Conservation (phyloP, 305 asterid genomes). For the Ilex paraguariensis region DNA sequence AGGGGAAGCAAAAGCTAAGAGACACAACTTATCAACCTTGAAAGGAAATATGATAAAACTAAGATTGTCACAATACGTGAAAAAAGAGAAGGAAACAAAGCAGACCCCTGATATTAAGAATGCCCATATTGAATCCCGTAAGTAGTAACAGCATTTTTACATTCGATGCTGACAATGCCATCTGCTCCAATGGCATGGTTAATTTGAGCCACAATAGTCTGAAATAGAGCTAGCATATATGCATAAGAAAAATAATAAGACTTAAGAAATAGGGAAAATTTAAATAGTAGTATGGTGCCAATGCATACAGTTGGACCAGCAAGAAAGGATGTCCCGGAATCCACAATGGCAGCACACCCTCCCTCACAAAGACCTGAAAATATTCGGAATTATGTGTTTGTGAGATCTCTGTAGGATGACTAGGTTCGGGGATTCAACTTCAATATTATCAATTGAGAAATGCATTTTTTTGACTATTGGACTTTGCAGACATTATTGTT, state of each 20-base stretch:
- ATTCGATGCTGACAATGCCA: conserved; percentile 17
- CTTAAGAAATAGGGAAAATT: background rate
- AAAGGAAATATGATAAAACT: too few relatives aligned
- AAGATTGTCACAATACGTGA: background rate
- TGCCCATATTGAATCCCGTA: conserved; percentile 21
- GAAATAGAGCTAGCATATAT: conserved; percentile 4
- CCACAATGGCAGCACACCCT: conserved; percentile 35
- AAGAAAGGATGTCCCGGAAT: conserved; percentile 26
- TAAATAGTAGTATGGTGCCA: background rate
- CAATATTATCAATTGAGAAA: background rate
- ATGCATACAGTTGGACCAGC: conserved; percentile 36
- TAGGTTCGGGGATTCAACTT: background rate
- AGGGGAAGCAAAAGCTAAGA: conserved; percentile 1
- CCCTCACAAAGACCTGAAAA: conserved; percentile 22
- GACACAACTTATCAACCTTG: background rate
- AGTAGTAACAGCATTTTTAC: conserved; percentile 10
- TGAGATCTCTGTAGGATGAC: background rate
- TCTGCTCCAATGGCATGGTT: conserved; percentile 24
- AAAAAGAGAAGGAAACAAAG: background rate
- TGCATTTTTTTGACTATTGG: too few relatives aligned
- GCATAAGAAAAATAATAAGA: background rate
- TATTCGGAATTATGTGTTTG: background rate
- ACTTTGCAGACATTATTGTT: background rate
- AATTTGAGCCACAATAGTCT: conserved; percentile 19
- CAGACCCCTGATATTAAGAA: conserved; percentile 24